Conservation (phyloP, 2,329 filamentous ascomycete genomes). For the Paraphoma sp. region DNA sequence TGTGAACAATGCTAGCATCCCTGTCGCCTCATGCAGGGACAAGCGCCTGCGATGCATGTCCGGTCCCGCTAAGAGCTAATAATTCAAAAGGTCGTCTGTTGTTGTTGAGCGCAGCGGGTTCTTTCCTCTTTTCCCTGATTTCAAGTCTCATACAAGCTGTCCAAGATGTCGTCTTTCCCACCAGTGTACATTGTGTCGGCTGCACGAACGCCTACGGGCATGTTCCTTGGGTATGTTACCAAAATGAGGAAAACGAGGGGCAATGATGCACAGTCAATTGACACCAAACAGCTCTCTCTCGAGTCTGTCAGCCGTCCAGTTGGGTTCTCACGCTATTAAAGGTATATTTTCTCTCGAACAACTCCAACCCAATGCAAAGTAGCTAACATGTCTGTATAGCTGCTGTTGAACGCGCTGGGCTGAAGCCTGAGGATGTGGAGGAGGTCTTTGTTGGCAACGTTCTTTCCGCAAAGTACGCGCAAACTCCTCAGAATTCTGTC, state of each 20-base stretch:
- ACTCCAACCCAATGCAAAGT: background rate
- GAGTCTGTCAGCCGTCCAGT: constrained; percentile 82
- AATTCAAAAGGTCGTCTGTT: constrained; percentile 22
- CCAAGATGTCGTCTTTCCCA: constrained; percentile 77
- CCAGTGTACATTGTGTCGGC: constrained; percentile 96
- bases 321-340: constrained; percentile 93
- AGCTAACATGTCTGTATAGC: constrained; percentile 50
- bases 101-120: constrained; percentile 8
- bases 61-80: constrained; percentile 17
- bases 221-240: constrained; percentile 82
- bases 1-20: constrained; percentile 32
- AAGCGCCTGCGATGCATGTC: constrained; percentile 15
- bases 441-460: constrained; percentile 99
- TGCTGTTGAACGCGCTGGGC: constrained; percentile 83
- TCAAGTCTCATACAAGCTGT: constrained; percentile 13
- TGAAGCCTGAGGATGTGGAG: constrained; percentile 89
- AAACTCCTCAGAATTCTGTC: background rate
- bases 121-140: constrained; percentile 9
- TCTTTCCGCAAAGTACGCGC: constrained; percentile 83
- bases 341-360: constrained; percentile 57
- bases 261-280: constrained; percentile 16
- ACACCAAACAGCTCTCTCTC: constrained; percentile 75
- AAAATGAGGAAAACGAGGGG: constrained; percentile 20
- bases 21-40: constrained; percentile 20
- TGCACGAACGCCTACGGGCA: constrained; percentile 88